Base-by-base conservation (phyloP, 2,329 filamentous ascomycete genomes). In the Lasiodiplodia citricola region DNA sequence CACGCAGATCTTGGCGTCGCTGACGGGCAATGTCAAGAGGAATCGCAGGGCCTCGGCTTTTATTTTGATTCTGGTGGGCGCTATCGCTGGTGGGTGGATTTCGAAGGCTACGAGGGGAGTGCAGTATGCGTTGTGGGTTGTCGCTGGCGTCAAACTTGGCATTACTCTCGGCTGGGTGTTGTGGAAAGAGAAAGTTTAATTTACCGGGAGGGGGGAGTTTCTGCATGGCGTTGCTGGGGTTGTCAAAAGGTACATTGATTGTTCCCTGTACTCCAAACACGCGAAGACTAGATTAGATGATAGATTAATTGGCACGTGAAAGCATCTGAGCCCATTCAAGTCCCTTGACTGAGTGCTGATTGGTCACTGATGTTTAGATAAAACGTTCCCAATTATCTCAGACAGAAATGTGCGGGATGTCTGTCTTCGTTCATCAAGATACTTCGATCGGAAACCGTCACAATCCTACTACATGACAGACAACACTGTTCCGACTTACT, bases 61-160 rank as follows among this genome's bases (percentile, higher is more conserved):
- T 1, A 37, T 86, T 1, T 76, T 85, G 65, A 77, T 88, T n/a
- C 69, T 88, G 37, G 31, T 84, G 3, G 88, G 87, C 0, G 86
- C 86, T 0, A 79, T 88, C 44, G 69, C 84, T 7, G 87, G 87
- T 1, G 87, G 87, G 0, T 71, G 86, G 28, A 87, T 84, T 77
- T 85, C 86, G 25, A 83, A 85, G 69, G 88, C 83, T 70, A 73
- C 75, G 13, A 76, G 84, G 41, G 87, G 87, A 0, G 75, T 90
- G 51, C 79, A 82, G 50, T 85, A 85, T 2, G 85, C 82, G 14
- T 70, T 87, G 50, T 87, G 84, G 84, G 80, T 79, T 21, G 82
- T 82, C 10, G 81, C 77, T 1, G 75, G 67, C 0, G 67, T 84
- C 68, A 85, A 85, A 71, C 67, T 72, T 0, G 38, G 77, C 2